Evolutionary conservation across 2,329 filamentous ascomycete genomes (phyloP).

Genomic region (Mollisiaceae sp.): DNA sequence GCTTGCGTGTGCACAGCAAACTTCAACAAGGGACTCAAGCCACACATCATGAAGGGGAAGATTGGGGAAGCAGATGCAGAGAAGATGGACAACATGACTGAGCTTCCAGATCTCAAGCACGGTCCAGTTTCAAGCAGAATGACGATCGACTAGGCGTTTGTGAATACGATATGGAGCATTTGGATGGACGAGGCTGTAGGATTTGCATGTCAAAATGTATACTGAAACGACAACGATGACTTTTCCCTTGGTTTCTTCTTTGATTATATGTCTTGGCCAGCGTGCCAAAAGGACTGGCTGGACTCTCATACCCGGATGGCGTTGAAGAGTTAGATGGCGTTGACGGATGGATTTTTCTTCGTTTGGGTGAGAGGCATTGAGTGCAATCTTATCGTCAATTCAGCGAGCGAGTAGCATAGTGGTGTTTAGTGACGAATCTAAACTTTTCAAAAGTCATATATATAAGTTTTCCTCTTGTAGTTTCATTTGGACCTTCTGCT

Average conservation of each 20-base stretch:
- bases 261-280: constrained; percentile 38
- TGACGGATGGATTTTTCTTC: constrained; percentile 21
- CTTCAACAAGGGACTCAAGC: constrained; percentile 88
- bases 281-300: constrained; percentile 36
- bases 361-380: constrained; percentile 26
- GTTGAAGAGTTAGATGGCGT: constrained; percentile 36
- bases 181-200: constrained; percentile 28
- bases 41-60: constrained; percentile 72
- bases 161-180: constrained; percentile 28
- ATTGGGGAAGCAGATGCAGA: constrained; percentile 51
- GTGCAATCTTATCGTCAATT: constrained; percentile 21
- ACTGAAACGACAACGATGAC: constrained; percentile 34
- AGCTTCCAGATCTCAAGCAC: constrained; percentile 47
- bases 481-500: neutral
- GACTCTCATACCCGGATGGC: constrained; percentile 39
- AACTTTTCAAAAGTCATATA: constrained; percentile 2
- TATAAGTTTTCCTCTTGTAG: neutral
- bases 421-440: neutral
- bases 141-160: constrained; percentile 52
- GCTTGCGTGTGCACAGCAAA: constrained; percentile 88
- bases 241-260: constrained; percentile 31
- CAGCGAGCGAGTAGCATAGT: constrained; percentile 6
- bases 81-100: constrained; percentile 54
- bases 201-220: constrained; percentile 35
- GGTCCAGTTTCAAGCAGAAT: constrained; percentile 50